Evolutionary conservation across 208 protist species (phyloP).

Genomic region (Acanthamoeba healyi): DNA sequence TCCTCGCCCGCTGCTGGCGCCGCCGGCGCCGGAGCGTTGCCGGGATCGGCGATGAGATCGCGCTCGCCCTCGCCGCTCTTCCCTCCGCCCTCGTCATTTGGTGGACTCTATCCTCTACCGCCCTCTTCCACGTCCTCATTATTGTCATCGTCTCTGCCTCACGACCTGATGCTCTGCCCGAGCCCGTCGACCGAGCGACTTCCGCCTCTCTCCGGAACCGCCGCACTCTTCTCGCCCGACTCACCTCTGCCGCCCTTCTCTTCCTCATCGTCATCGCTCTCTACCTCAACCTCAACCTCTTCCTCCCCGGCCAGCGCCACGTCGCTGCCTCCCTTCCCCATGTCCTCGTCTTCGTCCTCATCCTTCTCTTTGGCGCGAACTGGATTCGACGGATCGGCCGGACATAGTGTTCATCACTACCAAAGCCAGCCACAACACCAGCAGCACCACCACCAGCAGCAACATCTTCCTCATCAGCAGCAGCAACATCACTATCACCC

Average conservation of each 20-base stretch:
- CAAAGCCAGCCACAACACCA: no score
- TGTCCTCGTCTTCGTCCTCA: no score
- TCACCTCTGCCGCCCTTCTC: background rate
- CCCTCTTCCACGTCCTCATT: no score
- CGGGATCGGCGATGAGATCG: background rate
- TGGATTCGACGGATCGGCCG: no score
- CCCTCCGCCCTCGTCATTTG: background rate
- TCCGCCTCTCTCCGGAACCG: background rate
- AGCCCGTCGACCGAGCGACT: background rate
- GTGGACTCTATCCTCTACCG: background rate
- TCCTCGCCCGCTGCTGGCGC: background rate
- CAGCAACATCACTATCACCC: no score
- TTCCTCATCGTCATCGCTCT: background rate
- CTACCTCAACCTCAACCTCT: background rate
- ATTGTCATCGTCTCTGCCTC: background rate
- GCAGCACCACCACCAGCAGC: no score
- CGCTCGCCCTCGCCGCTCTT: background rate
- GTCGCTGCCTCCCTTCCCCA: background rate
- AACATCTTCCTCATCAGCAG: no score
- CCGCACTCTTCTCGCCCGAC: background rate
- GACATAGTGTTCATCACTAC: no score
- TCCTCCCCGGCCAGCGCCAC: background rate
- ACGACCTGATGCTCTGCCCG: background rate
- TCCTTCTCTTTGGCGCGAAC: no score
- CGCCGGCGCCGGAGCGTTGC: background rate